Evolutionary conservation across 139 green algal genomes (phyloP), one percentile per base, ranked within the genome.

Genomic region (Volvox reticuliferus): DNA sequence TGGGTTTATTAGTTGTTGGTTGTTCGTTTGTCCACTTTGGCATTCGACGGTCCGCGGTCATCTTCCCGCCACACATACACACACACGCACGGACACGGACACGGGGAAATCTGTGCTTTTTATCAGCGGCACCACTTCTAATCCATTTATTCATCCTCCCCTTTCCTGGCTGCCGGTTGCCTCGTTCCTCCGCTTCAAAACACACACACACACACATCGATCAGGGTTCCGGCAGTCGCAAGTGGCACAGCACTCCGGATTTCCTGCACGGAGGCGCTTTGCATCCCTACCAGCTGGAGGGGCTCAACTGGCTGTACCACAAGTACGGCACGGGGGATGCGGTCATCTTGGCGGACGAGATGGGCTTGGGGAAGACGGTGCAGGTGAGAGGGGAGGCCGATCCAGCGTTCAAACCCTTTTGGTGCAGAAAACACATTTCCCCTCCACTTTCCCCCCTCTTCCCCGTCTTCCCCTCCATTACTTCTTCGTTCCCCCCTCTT

Each of bases 261-360:
- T 97, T 92, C 71, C 94, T 97, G 76, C 50, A 33, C 18, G 93
- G 94, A 33, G 93, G 92, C 87, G 30, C 67, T 36, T 92, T 97
- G 91, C 93, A 98, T 92, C 79, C 92, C 18, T 98, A 98, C 93
- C 96, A 98, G 93, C 95, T 98, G 77, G 96, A 97, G 92, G 96
- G 96, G 18, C 94, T 98, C 28, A 97, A 97, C 94, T 98, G 96
- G 96, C 93, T 97, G 44, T 93, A 93, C 90, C 93, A 96, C 92
- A 94, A 94, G 93, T 94, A 92, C 84, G 0, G 33, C 36, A 89
- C n/a, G 12, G 79, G 86, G 24, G 89, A 96, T 73, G 93, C 97
- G n/a, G 95, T 97, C n/a, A 97, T 98, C 36, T 93, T 98, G 80
- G 96, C 95, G 33, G 95, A 97, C 82, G 95, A 97, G 88, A 95